Evolutionary conservation across 345 rosid species (phyloP), one percentile per base, ranked within the genome.

Genomic region (Dipteronia sinensis): DNA sequence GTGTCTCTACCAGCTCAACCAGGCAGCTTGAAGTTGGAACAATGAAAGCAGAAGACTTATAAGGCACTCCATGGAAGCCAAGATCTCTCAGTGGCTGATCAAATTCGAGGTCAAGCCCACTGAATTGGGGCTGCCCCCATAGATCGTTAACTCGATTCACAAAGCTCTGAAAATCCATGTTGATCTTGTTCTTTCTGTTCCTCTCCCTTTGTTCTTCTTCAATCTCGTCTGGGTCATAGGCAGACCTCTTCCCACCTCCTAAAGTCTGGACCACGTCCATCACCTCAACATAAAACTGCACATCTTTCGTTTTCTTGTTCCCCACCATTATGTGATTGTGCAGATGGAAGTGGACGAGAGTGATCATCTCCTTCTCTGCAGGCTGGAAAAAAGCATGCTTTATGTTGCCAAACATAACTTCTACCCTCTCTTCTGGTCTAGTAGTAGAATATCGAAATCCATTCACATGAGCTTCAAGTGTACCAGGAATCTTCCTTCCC

Each of bases 301-400:
- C 89, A 75, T 88, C 89, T 74, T 86, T 88, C 23, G 89, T 86
- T 79, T 88, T 88, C 38, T 86, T 83, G 83, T 86, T 88, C 17
- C 89, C 91, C 49, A 86, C 91, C 91, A 88, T 88, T 56, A 88
- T 86, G 82, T 88, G 91, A 47, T 88, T 86, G 63, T 86, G 91
- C 62, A 86, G 65, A 80, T 88, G 89, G 16, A 88, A 86, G 77
- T 88, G 89, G 17, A 86, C 70, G 9, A 88, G 86, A 68, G 91
- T 86, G 69, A 85, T 86, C 89, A 86, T 86, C 73, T 86, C 89
- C 77, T 79, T 78, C 61, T 86, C 89, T 71, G 91, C 91, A 51
- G 89, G 88, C 85, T 86, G 89, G 80, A 86, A 88, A 69, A 88
- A 81, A 29, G 88, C 87, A 72, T 88, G 89, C 75, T 88, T 88